Base-by-base conservation (phyloP, 75 land plant genomes). In the Azolla pinnata region DNA sequence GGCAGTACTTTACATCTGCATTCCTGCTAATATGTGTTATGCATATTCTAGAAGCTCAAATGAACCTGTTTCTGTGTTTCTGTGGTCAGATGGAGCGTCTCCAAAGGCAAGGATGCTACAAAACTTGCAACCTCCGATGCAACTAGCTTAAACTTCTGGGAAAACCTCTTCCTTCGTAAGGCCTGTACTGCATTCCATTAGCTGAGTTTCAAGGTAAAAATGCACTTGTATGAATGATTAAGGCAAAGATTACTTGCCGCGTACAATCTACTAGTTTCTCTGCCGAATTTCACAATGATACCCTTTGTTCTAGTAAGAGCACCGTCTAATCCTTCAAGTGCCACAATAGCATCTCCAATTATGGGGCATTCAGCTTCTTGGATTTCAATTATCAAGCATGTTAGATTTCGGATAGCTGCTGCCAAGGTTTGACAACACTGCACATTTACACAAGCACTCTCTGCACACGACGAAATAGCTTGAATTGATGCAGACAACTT, bases 331-430 rank as follows among this genome's bases (percentile, higher is more conserved):
- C 42, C 28, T 32, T 51, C 52, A n/a, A 67, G 52, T 49, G 40
- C 31, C n/a, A 63, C 29, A 21, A 62, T 26, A 28, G 49, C 64
- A 14, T 24, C 35, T 16, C 55, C 55, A 26, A 53, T 24, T 20
- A 59, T 27, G 1, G 62, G 60, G 29, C 34, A 21, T 49, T 50
- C 27, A 28, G 50, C 48, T 23, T 67, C 70, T 20, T 61, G 70
- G 33, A 60, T 31, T 59, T 67, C 70, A 44, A 48, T 46, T 16
- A 67, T 24, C 45, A 67, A 56, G 24, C 55, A 56, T 49, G 47
- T 29, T 42, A 67, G 21, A 31, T 25, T 35, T 61, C 44, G 54
- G 17, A 67, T 16, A 0, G 54, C 28, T 12, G 21, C 34, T 38
- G 30, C 63, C 56, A 67, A 31, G 27, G 25, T 60, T 50, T 27